These are phyloP conservation scores for Septoria linicola DNA, from an alignment of 2,329 filamentous ascomycete genomes.

Conservation along the genomic window DNA sequence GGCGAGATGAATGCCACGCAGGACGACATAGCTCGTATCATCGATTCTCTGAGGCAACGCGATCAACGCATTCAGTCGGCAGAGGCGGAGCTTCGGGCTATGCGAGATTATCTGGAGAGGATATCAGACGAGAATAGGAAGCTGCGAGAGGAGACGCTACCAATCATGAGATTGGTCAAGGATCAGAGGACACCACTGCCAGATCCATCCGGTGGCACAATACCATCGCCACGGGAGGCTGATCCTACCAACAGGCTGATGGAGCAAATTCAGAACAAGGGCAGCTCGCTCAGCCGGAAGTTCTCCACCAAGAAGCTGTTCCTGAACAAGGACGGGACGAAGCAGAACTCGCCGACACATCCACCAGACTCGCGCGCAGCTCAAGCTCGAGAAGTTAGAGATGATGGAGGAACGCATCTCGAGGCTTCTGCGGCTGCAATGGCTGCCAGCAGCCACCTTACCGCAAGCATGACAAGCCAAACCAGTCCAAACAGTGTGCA, in stretches of 20 bases:
- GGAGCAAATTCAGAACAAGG: constrained; percentile 38
- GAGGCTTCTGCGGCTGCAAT: constrained; percentile 53
- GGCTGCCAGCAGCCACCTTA: constrained; percentile 52
- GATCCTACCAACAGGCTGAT: constrained; percentile 27
- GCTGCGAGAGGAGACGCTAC: constrained; percentile 85
- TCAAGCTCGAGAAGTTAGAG: constrained; percentile 35
- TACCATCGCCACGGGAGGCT: constrained; percentile 37
- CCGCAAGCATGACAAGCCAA: constrained; percentile 48
- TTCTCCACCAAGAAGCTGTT: constrained; percentile 56
- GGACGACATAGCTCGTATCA: constrained; percentile 87
- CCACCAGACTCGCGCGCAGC: constrained; percentile 36
- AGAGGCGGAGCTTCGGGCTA: constrained; percentile 77
- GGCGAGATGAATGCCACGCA: constrained; percentile 85
- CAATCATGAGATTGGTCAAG: constrained; percentile 85
- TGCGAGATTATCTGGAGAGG: constrained; percentile 56
- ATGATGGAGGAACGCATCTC: constrained; percentile 38
- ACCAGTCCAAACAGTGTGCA: constrained; percentile 42
- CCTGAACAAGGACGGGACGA: constrained; percentile 45
- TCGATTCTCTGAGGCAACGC: constrained; percentile 82
- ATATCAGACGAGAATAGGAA: constrained; percentile 78
- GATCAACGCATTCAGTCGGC: constrained; percentile 85
- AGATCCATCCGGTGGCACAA: constrained; percentile 40
- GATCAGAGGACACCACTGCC: constrained; percentile 88
- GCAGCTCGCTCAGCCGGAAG: constrained; percentile 52
- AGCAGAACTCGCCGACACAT: constrained; percentile 53